Conservation (phyloP, 2,329 filamentous ascomycete species). For the Hypoxylon sp. region DNA sequence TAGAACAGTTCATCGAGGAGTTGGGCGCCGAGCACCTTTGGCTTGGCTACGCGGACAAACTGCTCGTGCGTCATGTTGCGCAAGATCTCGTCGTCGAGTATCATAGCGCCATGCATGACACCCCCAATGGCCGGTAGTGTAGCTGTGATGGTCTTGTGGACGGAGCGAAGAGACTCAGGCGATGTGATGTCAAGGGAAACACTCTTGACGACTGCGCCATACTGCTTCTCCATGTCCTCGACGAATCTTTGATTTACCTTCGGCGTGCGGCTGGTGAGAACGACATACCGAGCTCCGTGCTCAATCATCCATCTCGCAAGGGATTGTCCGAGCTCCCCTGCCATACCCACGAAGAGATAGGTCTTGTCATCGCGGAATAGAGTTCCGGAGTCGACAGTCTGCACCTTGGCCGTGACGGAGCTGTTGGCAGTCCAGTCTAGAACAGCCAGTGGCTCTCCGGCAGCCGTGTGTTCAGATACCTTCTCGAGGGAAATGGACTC, state of each 20-base stretch:
- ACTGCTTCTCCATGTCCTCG: slow-evolving; percentile 10
- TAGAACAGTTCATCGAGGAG: slow-evolving; percentile 54
- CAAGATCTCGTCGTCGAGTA: slow-evolving; percentile 51
- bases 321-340: slow-evolving; percentile 27
- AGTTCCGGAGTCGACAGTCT: slow-evolving; percentile 13
- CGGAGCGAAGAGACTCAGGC: slow-evolving; percentile 8
- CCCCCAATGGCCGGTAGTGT: slow-evolving; percentile 48
- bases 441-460: slow-evolving; percentile 3
- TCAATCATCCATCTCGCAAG: slow-evolving; percentile 30
- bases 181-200: slow-evolving; percentile 19
- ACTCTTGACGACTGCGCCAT: slow-evolving; percentile 9
- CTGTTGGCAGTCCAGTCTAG: slow-evolving; percentile 5
- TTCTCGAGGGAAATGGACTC: neutral
- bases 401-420: slow-evolving; percentile 10
- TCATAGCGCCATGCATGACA: slow-evolving; percentile 55
- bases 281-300: slow-evolving; percentile 43
- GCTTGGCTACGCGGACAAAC: slow-evolving; percentile 48
- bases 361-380: slow-evolving; percentile 19
- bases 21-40: slow-evolving; percentile 55
- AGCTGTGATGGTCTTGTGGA: slow-evolving; percentile 17
- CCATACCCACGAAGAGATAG: slow-evolving; percentile 27
- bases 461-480: slow-evolving; percentile 7
- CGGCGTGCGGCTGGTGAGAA: slow-evolving; percentile 42
- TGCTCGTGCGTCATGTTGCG: slow-evolving; percentile 42
- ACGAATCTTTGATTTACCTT: slow-evolving; percentile 8